These are phyloP conservation scores for Chaetomiaceae sp. DNA, from an alignment of 2,329 filamentous ascomycete genomes.

Conservation along the genomic window DNA sequence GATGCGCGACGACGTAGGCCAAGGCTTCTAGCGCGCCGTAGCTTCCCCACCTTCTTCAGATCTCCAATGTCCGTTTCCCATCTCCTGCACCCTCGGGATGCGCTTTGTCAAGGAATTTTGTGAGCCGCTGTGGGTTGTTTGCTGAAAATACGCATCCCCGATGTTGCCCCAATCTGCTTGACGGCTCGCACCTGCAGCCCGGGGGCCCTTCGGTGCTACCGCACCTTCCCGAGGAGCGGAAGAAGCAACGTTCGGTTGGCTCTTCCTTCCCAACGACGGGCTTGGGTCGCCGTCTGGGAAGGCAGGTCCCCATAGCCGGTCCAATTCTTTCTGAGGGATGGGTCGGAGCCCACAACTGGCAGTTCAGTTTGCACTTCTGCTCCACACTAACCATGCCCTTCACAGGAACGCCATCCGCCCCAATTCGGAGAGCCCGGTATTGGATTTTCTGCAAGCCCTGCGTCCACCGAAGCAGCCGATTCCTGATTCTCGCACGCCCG, in stretches of 20 bases:
- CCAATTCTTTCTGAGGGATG: background rate
- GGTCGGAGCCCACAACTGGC: too few relatives aligned
- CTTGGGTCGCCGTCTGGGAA: background rate
- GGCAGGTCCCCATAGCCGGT: background rate
- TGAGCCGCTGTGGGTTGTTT: conserved; percentile 8
- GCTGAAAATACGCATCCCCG: conserved; percentile 8
- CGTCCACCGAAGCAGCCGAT: conserved; percentile 9
- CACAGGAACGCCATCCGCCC: background rate
- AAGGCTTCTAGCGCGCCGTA: conserved; percentile 19
- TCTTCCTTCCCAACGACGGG: background rate
- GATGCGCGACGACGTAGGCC: conserved; percentile 20
- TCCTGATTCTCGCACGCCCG: conserved; percentile 13
- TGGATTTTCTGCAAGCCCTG: background rate
- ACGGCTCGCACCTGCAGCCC: conserved; percentile 5
- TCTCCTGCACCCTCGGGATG: conserved; percentile 11
- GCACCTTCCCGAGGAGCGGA: background rate
- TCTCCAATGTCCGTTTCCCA: conserved; percentile 15
- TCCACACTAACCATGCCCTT: conserved; percentile 3
- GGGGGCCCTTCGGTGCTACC: conserved; percentile 5
- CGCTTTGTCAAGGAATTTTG: conserved; percentile 9
- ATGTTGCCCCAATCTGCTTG: conserved; percentile 8
- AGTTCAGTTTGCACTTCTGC: background rate
- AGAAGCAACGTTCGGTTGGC: too few relatives aligned
- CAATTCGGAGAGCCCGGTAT: background rate
- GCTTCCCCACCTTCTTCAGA: conserved; percentile 15